These are phyloP conservation scores for Aspergillus aculeatus DNA, from an alignment of 2,329 filamentous ascomycete genomes.

Conservation along the genomic window DNA sequence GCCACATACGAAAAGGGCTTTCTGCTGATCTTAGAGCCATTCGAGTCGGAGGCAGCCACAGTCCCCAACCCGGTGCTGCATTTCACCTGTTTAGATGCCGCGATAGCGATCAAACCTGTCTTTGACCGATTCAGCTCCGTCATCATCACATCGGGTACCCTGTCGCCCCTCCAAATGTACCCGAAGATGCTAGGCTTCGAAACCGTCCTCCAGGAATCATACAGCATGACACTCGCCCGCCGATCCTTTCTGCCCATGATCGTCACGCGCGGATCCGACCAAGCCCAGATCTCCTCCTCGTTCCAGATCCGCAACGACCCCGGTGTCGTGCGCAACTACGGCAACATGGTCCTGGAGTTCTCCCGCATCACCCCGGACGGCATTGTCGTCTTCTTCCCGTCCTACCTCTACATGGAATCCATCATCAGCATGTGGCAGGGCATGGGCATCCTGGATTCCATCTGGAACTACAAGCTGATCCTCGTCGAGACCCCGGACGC, in stretches of 20 bases:
- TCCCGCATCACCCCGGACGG: conserved; percentile 94
- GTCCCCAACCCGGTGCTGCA: conserved; percentile 97
- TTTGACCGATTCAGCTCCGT: conserved; percentile 97
- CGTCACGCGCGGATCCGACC: conserved; percentile 90
- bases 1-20: conserved; percentile 98
- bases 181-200: conserved; percentile 96
- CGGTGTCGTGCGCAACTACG: conserved; percentile 95
- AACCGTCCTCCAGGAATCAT: conserved; percentile 93
- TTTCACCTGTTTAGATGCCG: conserved; percentile 93
- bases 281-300: conserved; percentile 86
- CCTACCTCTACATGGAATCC: conserved; percentile 98
- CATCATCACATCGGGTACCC: conserved; percentile 96
- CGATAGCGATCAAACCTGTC: conserved; percentile 95
- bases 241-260: conserved; percentile 98
- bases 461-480: conserved; percentile 99
- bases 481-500: conserved; percentile 96
- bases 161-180: conserved; percentile 97
- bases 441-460: conserved; percentile 94
- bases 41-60: conserved; percentile 90
- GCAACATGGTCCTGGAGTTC: conserved; percentile 89
- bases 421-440: conserved; percentile 99
- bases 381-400: conserved; percentile 98
- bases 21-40: conserved; percentile 92
- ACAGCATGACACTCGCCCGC: conserved; percentile 91
- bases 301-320: conserved; percentile 96